Percentiles rank a stretch among this genome's conserved stretches.
phyloP scores from a whole-genome alignment of 139 green algal species.

The Chlorella sp. region DNA sequence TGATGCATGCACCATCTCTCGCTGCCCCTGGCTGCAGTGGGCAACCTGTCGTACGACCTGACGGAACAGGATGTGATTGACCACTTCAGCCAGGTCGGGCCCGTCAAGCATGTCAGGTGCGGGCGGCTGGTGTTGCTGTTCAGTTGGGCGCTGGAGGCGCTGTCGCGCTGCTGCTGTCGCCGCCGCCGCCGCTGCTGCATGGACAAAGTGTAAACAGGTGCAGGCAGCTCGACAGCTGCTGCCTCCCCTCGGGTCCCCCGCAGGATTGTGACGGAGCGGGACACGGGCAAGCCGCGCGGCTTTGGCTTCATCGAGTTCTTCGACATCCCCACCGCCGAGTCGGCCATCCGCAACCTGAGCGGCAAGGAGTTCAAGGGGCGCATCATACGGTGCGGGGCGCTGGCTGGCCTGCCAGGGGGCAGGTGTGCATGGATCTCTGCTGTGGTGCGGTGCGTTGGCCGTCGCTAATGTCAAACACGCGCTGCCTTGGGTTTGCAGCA shows the following conservation, averaged over 20 bases:
- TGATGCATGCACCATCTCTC: neutral
- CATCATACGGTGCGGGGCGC: conserved; percentile 42
- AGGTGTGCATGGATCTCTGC: neutral
- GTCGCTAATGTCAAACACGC: neutral
- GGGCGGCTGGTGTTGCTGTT: neutral
- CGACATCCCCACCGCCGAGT: conserved; percentile 89
- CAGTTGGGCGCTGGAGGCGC: no score
- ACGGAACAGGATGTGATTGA: conserved; percentile 52
- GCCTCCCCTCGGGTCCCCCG: neutral
- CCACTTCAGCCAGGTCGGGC: conserved; percentile 47
- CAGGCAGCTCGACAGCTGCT: no score
- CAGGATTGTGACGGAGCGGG: conserved; percentile 91
- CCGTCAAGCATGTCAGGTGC: conserved; percentile 48
- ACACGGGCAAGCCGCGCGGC: conserved; percentile 93
- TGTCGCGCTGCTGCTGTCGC: no score
- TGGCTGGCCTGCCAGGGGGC: neutral
- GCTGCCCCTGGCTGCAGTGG: conserved; percentile 31
- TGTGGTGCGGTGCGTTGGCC: neutral
- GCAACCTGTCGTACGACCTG: conserved; percentile 49
- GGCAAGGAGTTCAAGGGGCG: conserved; percentile 73
- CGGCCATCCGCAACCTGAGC: conserved; percentile 86
- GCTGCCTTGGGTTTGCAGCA: no score
- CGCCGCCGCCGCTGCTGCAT: no score
- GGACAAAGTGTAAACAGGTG: no score
- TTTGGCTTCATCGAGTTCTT: conserved; percentile 96